Evolutionary conservation across 306 rosid species (phyloP).

Genomic region (Luffa acutangula): DNA sequence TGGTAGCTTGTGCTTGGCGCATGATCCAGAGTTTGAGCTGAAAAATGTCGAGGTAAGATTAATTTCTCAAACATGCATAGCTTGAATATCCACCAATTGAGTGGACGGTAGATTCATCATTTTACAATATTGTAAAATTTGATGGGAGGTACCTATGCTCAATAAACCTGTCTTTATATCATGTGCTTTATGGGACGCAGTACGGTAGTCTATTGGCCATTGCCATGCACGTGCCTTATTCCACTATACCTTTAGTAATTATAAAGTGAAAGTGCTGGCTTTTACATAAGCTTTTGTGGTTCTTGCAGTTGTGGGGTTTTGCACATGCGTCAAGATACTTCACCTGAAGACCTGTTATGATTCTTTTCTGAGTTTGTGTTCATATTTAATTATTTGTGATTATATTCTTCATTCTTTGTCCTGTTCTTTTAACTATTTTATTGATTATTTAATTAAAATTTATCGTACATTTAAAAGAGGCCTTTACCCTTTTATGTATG

Average conservation of each 20-base stretch:
- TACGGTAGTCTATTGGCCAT: background rate
- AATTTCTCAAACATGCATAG: background rate
- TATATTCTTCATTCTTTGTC: background rate
- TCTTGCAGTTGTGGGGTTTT: conserved; percentile 94
- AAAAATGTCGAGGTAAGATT: conserved; percentile 81
- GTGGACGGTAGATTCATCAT: conserved; percentile 3
- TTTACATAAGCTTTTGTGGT: conserved; percentile 14
- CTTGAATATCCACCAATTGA: background rate
- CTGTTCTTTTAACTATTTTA: background rate
- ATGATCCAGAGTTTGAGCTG: conserved; percentile 71
- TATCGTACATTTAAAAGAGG: background rate
- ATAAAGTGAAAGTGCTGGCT: background rate
- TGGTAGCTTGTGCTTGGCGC: conserved; percentile 80
- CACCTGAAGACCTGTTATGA: conserved; percentile 8
- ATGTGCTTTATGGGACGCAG: background rate
- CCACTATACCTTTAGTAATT: background rate
- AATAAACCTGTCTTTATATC: background rate
- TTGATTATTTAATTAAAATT: background rate
- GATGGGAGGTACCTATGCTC: background rate
- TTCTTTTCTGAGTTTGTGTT: conserved; percentile 5
- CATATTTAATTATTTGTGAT: background rate
- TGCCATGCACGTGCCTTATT: background rate
- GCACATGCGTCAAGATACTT: conserved; percentile 64
- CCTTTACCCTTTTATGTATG: background rate
- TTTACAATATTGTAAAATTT: background rate